Base-by-base conservation (phyloP, 164 flowering plant genomes). In the Magnolia officinalis region DNA sequence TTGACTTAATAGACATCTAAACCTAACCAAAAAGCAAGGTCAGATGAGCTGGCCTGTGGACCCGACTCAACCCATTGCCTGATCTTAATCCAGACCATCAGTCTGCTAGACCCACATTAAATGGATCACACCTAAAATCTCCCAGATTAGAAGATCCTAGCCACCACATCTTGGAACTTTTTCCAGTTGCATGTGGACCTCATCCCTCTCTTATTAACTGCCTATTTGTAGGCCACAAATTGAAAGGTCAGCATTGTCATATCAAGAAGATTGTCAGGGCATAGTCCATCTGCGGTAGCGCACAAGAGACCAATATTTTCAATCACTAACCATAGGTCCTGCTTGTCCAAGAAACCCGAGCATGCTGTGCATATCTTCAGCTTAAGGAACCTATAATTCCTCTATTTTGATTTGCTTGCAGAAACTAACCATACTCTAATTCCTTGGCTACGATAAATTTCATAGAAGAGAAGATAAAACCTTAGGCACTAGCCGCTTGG, bases 401-500 rank as follows among this genome's bases (percentile, higher is more conserved):
- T 1, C 19, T 14, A 16, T 6, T 16, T 10, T 68, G 26, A 68
- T 68, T 68, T 68, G 16, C 49, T 24, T 65, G 68, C 29, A 65
- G 24, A 13, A 29, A n/a, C 65, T 37, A 37, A 37, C 45, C 45
- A 37, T 37, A 37, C 6, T 37, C 45, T 37, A 37, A 37, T 37
- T 26, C 29, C 50, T 37, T 16, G 16, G n/a, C 50, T 24, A 72
- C 19, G 21, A 20, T 59, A 61, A 61, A 14, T 24, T 59, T 63
- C 8, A 69, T 19, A 29, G 66, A 31, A 49, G 29, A 29, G 18
- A 50, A 21, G 72, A 29, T 77, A 61, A 70, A 67, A 86, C 87
- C 86, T 88, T 81, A 52, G 88, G 67, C 29, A 82, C 78, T 52
- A 88, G 85, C 82, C 88, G 80, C 78, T 23, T 77, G 50, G 90